Percentiles rank a stretch among this genome's conserved stretches.
phyloP scores from a whole-genome alignment of 2,329 filamentous ascomycete species.

The Aspergillus sp. region DNA sequence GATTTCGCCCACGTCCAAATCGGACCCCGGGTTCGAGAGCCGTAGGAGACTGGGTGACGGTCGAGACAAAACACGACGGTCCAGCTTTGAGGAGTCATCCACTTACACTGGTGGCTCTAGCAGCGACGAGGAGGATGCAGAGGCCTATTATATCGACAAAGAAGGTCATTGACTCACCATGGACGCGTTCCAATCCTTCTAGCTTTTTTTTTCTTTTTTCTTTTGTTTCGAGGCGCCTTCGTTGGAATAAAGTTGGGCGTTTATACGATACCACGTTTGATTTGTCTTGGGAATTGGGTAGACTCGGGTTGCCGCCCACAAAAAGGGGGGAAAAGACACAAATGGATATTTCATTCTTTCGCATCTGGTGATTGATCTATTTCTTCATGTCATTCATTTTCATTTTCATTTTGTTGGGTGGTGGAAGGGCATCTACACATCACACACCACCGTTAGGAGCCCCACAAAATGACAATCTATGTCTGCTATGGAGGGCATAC shows the following conservation, averaged over 20 bases:
- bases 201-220: neutral
- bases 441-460: neutral
- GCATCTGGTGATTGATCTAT: neutral
- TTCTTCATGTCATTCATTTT: too few species aligned
- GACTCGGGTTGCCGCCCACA: neutral
- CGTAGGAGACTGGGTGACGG: slow-evolving; percentile 22
- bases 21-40: slow-evolving; percentile 17
- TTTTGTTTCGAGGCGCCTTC: slow-evolving; percentile 6
- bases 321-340: too few species aligned
- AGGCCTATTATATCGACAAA: slow-evolving; percentile 28
- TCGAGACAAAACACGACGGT: slow-evolving; percentile 26
- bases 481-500: neutral
- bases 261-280: slow-evolving; percentile 19
- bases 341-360: neutral
- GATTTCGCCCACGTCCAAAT: slow-evolving; percentile 34
- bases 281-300: neutral
- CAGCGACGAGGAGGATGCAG: slow-evolving; percentile 33
- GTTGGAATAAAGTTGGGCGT: neutral
- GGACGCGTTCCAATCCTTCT: neutral
- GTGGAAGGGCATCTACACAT: neutral
- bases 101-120: slow-evolving; percentile 32
- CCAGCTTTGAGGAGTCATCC: slow-evolving; percentile 30
- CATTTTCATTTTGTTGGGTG: neutral
- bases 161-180: slow-evolving; percentile 13
- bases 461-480: neutral